Base-by-base conservation (phyloP, 371 early-diverging fungal species). In the Fennellomyces sp. region DNA sequence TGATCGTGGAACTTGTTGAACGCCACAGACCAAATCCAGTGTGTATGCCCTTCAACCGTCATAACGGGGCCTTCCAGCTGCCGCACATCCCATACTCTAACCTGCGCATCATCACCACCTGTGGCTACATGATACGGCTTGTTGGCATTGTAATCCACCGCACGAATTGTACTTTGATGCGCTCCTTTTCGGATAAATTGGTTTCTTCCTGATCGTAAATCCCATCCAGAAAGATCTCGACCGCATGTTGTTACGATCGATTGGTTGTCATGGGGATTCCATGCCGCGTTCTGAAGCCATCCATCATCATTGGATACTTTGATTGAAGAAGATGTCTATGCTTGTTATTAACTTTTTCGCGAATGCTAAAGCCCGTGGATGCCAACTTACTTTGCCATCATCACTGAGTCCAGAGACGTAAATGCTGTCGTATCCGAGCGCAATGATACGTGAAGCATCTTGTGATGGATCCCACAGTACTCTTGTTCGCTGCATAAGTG, bases 1-100 rank as follows among this genome's bases (percentile, higher is more conserved):
- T 96, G 96, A 73, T 97, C 97, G 66, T 96, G 94, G 57, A 85
- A 88, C 23, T 77, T 80, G 73, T 97, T 96, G 71, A 89, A 95
- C 3, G 84, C 83, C 15, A 95, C 89, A 8, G 83, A 78, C 88
- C 91, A 92, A 10, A 96, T 80, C 95, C 96, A 97, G 66, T 95
- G 95, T 0, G 92, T 82, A 61, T 97, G 96, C 42, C 91, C 83
- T 21, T 79, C 73, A 0, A 95, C 66, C 2, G 75, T 75, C 73
- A 90, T 81, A 4, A 93, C 52, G 0, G 89, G 83, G 0, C 69
- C 41, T 0, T 64, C 48, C 1, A 82, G 55, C 27, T 85, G 80
- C 15, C 96, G 78, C 0, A 82, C 60, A 70, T 97, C 97, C 95
- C 95, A 97, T 31, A 96, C 80, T 49, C 88, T 82, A 5, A 95